Percentiles rank a stretch among this genome's conserved stretches.
Evolutionary conservation across 1,284 basidiomycete species (phyloP).

Genomic region (Leccinum idahoense): DNA sequence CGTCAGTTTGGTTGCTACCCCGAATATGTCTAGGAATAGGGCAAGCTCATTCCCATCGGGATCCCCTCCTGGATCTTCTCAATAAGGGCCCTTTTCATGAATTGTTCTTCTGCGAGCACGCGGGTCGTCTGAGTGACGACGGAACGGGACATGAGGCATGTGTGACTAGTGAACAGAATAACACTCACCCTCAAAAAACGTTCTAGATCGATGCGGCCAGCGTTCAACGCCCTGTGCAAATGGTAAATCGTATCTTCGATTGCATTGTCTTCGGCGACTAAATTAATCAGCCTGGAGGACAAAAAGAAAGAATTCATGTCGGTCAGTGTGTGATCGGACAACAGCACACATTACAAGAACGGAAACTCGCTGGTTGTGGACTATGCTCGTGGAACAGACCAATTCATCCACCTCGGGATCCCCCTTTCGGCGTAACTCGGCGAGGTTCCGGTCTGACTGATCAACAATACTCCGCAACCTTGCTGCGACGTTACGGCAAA

Average conservation of each 20-base stretch:
- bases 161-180: conserved; percentile 20
- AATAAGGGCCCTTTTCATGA: conserved; percentile 86
- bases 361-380: conserved; percentile 85
- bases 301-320: not conserved
- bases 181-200: conserved; percentile 78
- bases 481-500: conserved; percentile 76
- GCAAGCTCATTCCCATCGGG: conserved; percentile 45
- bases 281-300: conserved; percentile 73
- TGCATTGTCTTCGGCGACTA: conserved; percentile 97
- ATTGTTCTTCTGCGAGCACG: conserved; percentile 89
- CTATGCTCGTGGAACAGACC: conserved; percentile 90
- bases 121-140: conserved; percentile 64
- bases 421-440: conserved; percentile 66
- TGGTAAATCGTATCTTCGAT: conserved; percentile 99
- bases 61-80: conserved; percentile 79
- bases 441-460: conserved; percentile 63
- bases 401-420: conserved; percentile 89
- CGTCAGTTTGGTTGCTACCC: conserved; percentile 24
- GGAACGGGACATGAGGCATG: conserved; percentile 19
- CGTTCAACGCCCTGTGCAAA: conserved; percentile 88
- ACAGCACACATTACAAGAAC: conserved; percentile 4
- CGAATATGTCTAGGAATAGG: conserved; percentile 31
- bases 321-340: conserved; percentile 13
- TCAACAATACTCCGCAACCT: conserved; percentile 61
- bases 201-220: conserved; percentile 89